Conservation (phyloP, 202 grass and related monocot species). For the Panicum virgatum region DNA sequence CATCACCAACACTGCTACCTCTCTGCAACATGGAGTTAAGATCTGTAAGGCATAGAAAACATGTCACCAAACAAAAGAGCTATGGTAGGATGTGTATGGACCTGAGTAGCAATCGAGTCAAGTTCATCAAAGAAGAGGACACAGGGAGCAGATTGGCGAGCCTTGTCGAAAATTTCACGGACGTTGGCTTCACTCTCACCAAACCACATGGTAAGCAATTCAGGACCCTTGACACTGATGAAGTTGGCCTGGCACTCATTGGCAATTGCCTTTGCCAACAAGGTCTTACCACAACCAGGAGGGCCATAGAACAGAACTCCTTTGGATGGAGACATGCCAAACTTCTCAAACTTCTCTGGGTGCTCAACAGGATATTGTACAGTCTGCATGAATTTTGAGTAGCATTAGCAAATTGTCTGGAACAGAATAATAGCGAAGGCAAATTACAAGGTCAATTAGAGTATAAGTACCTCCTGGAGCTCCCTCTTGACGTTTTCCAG, state of each 20-base stretch:
- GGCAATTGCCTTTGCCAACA: slow-evolving; percentile 93
- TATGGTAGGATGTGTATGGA: background rate
- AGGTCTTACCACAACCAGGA: slow-evolving; percentile 89
- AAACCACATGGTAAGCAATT: slow-evolving; percentile 94
- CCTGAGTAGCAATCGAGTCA: slow-evolving; percentile 97
- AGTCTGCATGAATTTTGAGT: slow-evolving; percentile 46
- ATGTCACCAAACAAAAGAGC: background rate
- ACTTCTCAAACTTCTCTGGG: slow-evolving; percentile 91
- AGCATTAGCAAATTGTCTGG: background rate
- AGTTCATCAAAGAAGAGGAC: slow-evolving; percentile 98
- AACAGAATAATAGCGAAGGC: background rate
- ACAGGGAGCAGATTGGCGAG: slow-evolving; percentile 77
- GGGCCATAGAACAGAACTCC: slow-evolving; percentile 93
- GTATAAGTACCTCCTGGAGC: slow-evolving; percentile 74
- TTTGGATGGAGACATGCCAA: slow-evolving; percentile 93
- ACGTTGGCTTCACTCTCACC: slow-evolving; percentile 97
- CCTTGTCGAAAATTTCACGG: slow-evolving; percentile 87
- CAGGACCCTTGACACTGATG: slow-evolving; percentile 88
- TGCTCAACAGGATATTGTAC: slow-evolving; percentile 96
- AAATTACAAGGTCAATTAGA: background rate
- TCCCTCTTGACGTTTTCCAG: slow-evolving; percentile 96
- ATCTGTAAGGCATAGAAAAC: slow-evolving; percentile 16
- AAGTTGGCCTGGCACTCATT: slow-evolving; percentile 97
- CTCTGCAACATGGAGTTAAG: slow-evolving; percentile 48
- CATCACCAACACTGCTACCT: slow-evolving; percentile 88